A percentile compares a stretch with the other conserved stretches of the same genome.
Evolutionary conservation across 129 eudicot species (phyloP).

Genomic region (Chrysanthemum makinoi): DNA sequence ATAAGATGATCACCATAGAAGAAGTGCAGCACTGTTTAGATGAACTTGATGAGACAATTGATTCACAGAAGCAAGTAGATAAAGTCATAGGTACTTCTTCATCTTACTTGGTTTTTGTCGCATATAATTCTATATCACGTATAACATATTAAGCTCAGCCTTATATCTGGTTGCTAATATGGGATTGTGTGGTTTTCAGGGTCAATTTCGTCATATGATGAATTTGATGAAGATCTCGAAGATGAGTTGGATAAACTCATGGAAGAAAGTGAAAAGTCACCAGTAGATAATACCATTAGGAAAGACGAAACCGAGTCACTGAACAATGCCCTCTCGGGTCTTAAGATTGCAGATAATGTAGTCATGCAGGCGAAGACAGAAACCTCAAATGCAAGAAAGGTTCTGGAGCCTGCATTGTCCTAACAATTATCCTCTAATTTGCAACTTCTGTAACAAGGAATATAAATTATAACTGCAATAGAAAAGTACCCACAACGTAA

Average conservation of each 20-base stretch:
- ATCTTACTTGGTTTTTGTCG: neutral
- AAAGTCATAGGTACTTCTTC: slow-evolving; percentile 47
- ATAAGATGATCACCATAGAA: slow-evolving; percentile 53
- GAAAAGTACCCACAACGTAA: neutral
- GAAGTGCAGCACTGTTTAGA: slow-evolving; percentile 66
- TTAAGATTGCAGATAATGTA: slow-evolving; percentile 40
- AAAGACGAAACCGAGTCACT: slow-evolving; percentile 40
- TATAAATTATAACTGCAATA: neutral
- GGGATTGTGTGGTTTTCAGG: slow-evolving; percentile 40
- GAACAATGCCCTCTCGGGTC: slow-evolving; percentile 46
- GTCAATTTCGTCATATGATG: slow-evolving; percentile 36
- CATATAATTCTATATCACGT: slow-evolving; percentile 2
- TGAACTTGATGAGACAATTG: slow-evolving; percentile 64
- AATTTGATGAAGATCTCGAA: slow-evolving; percentile 67
- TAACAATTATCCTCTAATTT: slow-evolving; percentile 8
- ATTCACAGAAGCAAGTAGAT: slow-evolving; percentile 56
- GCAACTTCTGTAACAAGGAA: neutral
- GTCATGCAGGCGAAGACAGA: slow-evolving; percentile 9
- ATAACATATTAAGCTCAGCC: neutral
- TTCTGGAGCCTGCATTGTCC: slow-evolving; percentile 34
- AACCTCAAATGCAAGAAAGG: slow-evolving; percentile 16
- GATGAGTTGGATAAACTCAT: slow-evolving; percentile 60
- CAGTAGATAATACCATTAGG: slow-evolving; percentile 26
- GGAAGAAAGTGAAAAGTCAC: slow-evolving; percentile 37
- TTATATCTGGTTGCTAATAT: slow-evolving; percentile 2